phyloP scores from a whole-genome alignment of 2,329 filamentous ascomycete genomes.

The Talaromyces atroroseus region DNA sequence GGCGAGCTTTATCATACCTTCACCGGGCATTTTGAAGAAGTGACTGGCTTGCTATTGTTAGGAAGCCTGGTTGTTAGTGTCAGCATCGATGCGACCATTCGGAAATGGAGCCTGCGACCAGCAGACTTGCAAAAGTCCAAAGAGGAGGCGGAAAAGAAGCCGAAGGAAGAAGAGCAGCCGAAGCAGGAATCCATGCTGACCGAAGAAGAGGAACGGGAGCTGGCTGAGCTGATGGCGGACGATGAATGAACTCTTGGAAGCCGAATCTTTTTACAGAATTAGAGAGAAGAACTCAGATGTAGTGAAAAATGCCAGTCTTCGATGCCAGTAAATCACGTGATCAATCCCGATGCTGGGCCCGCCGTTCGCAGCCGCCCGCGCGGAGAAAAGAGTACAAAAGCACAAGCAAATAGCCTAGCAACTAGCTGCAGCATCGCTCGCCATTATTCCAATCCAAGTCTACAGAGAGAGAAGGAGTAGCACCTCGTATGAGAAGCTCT shows the following conservation, averaged over 20 bases:
- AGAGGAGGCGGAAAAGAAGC: constrained; percentile 43
- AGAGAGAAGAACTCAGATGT: too few species aligned
- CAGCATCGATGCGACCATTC: constrained; percentile 82
- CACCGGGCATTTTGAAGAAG: constrained; percentile 85
- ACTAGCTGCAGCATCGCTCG: constrained; percentile 1
- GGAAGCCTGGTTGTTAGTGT: constrained; percentile 64
- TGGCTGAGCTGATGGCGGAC: constrained; percentile 85
- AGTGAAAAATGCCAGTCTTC: not conserved
- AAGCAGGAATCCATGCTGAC: constrained; percentile 58
- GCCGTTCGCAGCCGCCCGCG: constrained; percentile 5
- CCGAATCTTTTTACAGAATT: not conserved
- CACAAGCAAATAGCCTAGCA: not conserved
- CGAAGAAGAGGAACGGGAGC: constrained; percentile 84
- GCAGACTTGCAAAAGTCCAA: constrained; percentile 54
- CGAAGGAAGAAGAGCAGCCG: constrained; percentile 42
- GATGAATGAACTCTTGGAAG: constrained; percentile 26
- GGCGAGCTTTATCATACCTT: constrained; percentile 70
- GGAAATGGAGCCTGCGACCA: constrained; percentile 71
- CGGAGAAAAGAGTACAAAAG: not conserved
- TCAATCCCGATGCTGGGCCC: not conserved
- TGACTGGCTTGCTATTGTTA: constrained; percentile 71
- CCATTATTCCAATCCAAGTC: too few species aligned
- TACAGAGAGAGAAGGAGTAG: too few species aligned
- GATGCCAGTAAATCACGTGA: not conserved
- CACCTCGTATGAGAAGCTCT: too few species aligned